phyloP scores from a whole-genome alignment of 176 grass and related monocot genomes.

The Miscanthus lutarioriparius region DNA sequence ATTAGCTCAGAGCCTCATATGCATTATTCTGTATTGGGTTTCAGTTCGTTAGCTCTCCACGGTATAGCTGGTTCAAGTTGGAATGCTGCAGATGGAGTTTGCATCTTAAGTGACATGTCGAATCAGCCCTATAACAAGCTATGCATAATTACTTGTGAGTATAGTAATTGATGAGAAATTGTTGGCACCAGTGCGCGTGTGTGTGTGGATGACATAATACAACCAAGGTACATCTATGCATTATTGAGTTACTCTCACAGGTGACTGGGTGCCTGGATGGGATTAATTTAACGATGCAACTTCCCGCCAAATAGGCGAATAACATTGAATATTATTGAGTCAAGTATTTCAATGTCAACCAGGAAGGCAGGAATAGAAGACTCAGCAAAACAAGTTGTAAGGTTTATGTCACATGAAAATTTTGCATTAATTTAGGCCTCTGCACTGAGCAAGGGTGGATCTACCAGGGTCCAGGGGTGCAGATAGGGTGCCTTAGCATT shows the following conservation, averaged over 20 bases:
- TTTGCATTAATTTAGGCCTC: not conserved
- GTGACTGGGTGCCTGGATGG: not conserved
- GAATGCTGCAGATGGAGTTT: not conserved
- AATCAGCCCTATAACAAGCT: not conserved
- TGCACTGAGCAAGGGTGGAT: not conserved
- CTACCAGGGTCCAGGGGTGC: not conserved
- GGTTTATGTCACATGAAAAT: not conserved
- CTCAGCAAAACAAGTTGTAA: not conserved
- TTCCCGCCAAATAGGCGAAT: not conserved
- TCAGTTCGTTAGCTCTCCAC: not conserved
- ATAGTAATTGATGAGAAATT: too few relatives aligned
- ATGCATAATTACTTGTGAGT: not conserved
- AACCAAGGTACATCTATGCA: not conserved
- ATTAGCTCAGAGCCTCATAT: not conserved
- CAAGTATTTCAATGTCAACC: not conserved
- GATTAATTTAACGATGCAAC: not conserved
- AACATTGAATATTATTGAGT: slow-evolving; percentile 4
- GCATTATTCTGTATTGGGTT: not conserved
- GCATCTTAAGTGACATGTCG: not conserved
- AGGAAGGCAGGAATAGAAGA: not conserved
- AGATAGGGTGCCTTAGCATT: not conserved
- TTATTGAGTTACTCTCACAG: not conserved
- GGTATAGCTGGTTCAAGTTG: not conserved
- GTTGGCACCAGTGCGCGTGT: too few relatives aligned
- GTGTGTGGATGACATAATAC: not conserved